Evolutionary conservation across 345 rosid genomes (phyloP).

Genomic region (Theobroma cacao): DNA sequence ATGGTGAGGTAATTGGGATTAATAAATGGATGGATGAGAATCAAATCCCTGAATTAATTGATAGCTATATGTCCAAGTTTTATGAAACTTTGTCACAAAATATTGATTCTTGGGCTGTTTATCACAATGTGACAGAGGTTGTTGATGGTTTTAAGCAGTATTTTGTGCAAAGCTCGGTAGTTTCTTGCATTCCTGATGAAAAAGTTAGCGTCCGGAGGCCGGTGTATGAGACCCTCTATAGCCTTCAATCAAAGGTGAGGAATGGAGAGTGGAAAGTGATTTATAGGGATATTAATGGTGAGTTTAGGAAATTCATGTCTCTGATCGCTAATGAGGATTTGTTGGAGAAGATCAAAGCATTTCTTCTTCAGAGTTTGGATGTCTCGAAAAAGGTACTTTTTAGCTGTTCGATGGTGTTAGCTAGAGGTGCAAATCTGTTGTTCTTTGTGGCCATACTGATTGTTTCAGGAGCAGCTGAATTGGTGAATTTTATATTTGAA

Average conservation of each 20-base stretch:
- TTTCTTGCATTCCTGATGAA: not conserved
- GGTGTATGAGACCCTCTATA: not conserved
- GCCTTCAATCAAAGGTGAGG: not conserved
- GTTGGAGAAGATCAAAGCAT: not conserved
- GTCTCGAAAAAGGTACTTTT: not conserved
- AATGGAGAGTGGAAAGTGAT: slow-evolving; percentile 8
- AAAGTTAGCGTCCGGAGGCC: not conserved
- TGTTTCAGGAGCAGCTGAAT: slow-evolving; percentile 9
- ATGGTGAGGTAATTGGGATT: slow-evolving; percentile 3
- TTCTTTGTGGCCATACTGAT: slow-evolving; percentile 8
- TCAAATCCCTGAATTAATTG: slow-evolving; percentile 7
- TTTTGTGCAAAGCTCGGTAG: not conserved
- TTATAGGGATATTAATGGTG: not conserved
- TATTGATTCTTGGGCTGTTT: slow-evolving; percentile 1
- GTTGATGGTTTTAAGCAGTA: slow-evolving; percentile 12
- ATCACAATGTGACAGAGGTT: slow-evolving; percentile 10
- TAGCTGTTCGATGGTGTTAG: not conserved
- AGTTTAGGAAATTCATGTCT: not conserved
- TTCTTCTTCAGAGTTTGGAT: slow-evolving; percentile 3
- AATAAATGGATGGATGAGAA: slow-evolving; percentile 14
- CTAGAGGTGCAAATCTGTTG: not conserved
- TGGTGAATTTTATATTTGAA: slow-evolving; percentile 2
- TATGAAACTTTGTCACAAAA: slow-evolving; percentile 9
- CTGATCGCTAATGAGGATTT: not conserved
- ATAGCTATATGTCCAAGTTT: slow-evolving; percentile 1